Conservation (phyloP, 441 rosid species). For the Jatropha podagrica region DNA sequence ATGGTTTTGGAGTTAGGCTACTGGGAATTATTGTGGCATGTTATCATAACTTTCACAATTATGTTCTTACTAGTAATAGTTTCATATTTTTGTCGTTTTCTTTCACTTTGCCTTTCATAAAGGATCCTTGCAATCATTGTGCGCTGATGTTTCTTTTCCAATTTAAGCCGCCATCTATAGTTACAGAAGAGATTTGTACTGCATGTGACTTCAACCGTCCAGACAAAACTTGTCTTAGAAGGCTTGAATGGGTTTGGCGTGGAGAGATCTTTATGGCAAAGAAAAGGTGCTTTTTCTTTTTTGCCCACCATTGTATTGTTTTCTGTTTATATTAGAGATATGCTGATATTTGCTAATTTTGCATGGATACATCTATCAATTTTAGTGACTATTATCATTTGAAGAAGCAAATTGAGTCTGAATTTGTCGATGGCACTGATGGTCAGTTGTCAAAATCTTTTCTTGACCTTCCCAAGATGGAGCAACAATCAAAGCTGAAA, state of each 20-base stretch:
- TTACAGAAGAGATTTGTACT: conserved; percentile 91
- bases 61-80: background rate
- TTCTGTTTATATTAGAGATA: conserved; percentile 14
- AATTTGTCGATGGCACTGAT: conserved; percentile 67
- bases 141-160: conserved; percentile 26
- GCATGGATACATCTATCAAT: conserved; percentile 25
- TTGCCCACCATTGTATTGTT: conserved; percentile 17
- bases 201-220: conserved; percentile 99
- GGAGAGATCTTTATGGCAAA: conserved; percentile 93
- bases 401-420: conserved; percentile 97
- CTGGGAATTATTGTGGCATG: background rate
- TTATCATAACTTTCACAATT: background rate
- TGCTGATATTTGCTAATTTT: conserved; percentile 24
- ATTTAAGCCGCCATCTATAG: conserved; percentile 94
- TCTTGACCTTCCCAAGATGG: conserved; percentile 83
- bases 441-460: conserved; percentile 74
- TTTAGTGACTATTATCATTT: conserved; percentile 93
- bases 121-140: conserved; percentile 14
- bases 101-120: background rate
- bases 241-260: conserved; percentile 99
- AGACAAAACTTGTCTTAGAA: conserved; percentile 90
- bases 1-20: conserved; percentile 1
- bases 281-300: conserved; percentile 56
- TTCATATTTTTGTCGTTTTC: background rate
- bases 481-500: conserved; percentile 79